phyloP scores from a whole-genome alignment of 208 protist genomes.

The Acanthamoeba sp. region DNA sequence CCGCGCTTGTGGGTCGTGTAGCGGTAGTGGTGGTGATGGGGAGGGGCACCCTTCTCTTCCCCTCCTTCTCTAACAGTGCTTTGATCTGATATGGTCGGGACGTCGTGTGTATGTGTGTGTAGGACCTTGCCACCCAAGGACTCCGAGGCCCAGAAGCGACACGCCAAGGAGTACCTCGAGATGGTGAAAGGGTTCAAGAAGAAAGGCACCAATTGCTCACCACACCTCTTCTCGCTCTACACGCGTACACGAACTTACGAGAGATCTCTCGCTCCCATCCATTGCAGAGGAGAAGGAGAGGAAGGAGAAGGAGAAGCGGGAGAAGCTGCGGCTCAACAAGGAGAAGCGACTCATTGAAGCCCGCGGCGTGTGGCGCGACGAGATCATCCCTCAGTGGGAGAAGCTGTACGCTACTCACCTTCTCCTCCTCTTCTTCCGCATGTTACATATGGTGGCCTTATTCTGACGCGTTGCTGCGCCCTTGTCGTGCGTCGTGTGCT shows the following conservation, averaged over 20 bases:
- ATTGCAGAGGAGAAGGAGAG: constrained; percentile 45
- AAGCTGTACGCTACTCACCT: background rate
- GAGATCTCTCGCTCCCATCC: too few species aligned
- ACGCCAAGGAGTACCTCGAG: constrained; percentile 51
- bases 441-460: background rate
- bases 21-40: background rate
- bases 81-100: background rate
- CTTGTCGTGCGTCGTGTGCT: background rate
- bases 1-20: background rate
- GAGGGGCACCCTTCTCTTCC: too few species aligned
- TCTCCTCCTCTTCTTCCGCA: background rate
- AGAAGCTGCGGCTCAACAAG: constrained; percentile 32
- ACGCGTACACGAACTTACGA: background rate
- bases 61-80: background rate
- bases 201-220: background rate
- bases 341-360: constrained; percentile 41
- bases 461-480: background rate
- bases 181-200: constrained; percentile 65
- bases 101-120: background rate
- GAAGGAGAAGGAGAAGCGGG: background rate
- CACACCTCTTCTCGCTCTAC: too few species aligned
- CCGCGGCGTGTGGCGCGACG: constrained; percentile 3
- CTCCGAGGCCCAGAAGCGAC: constrained; percentile 1
- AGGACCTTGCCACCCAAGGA: constrained; percentile 30
- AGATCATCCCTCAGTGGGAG: constrained; percentile 56